Conservation (phyloP, 2,329 filamentous ascomycete species). For the Fusarium phyllophilum region DNA sequence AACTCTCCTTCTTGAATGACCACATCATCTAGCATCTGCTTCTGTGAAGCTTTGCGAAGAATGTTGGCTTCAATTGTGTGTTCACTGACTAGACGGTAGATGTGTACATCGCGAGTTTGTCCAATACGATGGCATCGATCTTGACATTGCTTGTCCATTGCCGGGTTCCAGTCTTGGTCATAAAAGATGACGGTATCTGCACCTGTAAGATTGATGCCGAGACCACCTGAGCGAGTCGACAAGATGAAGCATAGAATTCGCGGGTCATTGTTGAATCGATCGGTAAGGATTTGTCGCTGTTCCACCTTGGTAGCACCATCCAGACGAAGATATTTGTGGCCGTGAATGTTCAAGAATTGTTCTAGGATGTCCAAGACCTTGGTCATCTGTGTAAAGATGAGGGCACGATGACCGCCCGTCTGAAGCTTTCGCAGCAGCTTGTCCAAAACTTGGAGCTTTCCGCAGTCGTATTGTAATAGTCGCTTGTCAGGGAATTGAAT, state of each 20-base stretch:
- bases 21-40: slow-evolving; percentile 96
- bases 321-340: slow-evolving; percentile 93
- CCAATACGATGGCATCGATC: slow-evolving; percentile 97
- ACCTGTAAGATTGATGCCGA: slow-evolving; percentile 96
- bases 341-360: slow-evolving; percentile 97
- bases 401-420: slow-evolving; percentile 86
- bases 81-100: slow-evolving; percentile 92
- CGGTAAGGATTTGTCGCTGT: slow-evolving; percentile 92
- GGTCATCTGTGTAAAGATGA: slow-evolving; percentile 99
- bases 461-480: slow-evolving; percentile 96
- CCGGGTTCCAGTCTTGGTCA: slow-evolving; percentile 98
- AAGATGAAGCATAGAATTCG: slow-evolving; percentile 96
- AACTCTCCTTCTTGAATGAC: slow-evolving; percentile 99
- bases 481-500: slow-evolving; percentile 98
- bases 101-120: slow-evolving; percentile 96
- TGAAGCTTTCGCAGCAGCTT: slow-evolving; percentile 87
- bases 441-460: slow-evolving; percentile 92
- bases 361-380: slow-evolving; percentile 98
- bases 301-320: slow-evolving; percentile 98
- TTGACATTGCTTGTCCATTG: slow-evolving; percentile 99
- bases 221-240: slow-evolving; percentile 90
- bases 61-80: slow-evolving; percentile 99
- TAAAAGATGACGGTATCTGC: slow-evolving; percentile 99
- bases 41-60: slow-evolving; percentile 94
- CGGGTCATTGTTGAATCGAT: slow-evolving; percentile 94